Conservation (phyloP, 2,329 filamentous ascomycete species). For the Hysterium pulicare region DNA sequence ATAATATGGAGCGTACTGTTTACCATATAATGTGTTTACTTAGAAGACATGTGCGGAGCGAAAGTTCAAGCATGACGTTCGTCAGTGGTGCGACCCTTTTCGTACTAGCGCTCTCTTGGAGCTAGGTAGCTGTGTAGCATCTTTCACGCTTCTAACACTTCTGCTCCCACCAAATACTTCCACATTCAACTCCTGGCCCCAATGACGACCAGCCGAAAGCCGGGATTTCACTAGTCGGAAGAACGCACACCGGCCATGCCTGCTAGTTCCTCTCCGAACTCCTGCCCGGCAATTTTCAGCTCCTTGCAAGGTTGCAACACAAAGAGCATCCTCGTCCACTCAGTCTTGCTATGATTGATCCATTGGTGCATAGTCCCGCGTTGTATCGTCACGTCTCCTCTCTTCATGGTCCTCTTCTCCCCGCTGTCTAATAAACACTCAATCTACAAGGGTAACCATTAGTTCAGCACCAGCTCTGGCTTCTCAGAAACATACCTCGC, state of each 20-base stretch:
- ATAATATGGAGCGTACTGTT: no score
- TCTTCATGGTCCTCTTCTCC: constrained; percentile 34
- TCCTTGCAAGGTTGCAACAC: constrained; percentile 36
- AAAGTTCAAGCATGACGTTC: no score
- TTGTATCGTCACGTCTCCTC: constrained; percentile 39
- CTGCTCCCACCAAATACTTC: no score
- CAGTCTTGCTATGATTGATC: constrained; percentile 33
- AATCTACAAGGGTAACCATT: constrained; percentile 18
- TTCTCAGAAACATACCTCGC: background rate
- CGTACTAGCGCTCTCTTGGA: no score
- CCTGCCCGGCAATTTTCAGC: constrained; percentile 27
- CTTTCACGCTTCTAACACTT: no score
- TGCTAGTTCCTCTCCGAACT: constrained; percentile 30
- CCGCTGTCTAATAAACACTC: constrained; percentile 31
- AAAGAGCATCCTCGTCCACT: constrained; percentile 37
- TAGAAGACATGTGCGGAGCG: no score
- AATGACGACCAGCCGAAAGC: no score
- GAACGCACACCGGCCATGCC: constrained; percentile 36
- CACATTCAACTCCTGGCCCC: no score
- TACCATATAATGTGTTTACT: no score
- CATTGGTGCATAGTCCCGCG: constrained; percentile 40
- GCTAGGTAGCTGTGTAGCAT: no score
- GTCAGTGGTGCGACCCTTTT: no score
- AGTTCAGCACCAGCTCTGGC: background rate
- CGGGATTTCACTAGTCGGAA: constrained; percentile 34